These are phyloP conservation scores for Medicago lupulina DNA, from an alignment of 306 rosid genomes.

Conservation along the genomic window DNA sequence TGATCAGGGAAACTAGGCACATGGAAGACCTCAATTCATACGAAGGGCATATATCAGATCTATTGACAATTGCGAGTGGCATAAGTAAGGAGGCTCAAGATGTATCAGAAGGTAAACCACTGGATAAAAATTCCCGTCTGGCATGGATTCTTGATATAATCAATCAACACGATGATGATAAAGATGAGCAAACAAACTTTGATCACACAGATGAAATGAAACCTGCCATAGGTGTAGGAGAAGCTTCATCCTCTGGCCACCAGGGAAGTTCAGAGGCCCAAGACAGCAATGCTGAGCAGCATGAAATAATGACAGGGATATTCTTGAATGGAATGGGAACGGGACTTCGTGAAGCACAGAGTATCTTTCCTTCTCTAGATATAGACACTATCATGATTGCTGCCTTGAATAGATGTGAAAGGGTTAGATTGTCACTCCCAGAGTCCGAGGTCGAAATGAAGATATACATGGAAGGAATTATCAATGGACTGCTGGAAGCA, in stretches of 20 bases:
- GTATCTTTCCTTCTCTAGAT: conserved; percentile 10
- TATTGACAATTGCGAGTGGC: too few relatives aligned
- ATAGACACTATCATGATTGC: neutral
- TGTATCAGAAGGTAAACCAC: too few relatives aligned
- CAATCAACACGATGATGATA: too few relatives aligned
- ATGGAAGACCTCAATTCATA: too few relatives aligned
- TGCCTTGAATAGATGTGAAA: neutral
- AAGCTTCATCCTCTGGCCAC: neutral
- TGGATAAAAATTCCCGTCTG: too few relatives aligned
- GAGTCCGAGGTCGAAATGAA: neutral
- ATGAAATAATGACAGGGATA: too few relatives aligned
- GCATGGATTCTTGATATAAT: neutral
- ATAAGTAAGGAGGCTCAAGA: too few relatives aligned
- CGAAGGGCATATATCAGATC: too few relatives aligned
- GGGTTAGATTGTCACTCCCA: neutral
- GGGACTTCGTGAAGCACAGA: conserved; percentile 25
- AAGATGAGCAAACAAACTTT: too few relatives aligned
- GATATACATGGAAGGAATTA: neutral
- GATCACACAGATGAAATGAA: neutral
- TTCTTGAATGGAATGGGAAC: neutral
- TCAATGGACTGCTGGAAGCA: conserved; percentile 28
- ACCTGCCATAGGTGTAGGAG: neutral
- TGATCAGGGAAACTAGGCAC: too few relatives aligned
- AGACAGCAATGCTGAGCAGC: too few relatives aligned
- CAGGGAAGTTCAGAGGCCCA: neutral